Conservation (phyloP, 805 yeast species). For the Kuraishia piskuri region DNA sequence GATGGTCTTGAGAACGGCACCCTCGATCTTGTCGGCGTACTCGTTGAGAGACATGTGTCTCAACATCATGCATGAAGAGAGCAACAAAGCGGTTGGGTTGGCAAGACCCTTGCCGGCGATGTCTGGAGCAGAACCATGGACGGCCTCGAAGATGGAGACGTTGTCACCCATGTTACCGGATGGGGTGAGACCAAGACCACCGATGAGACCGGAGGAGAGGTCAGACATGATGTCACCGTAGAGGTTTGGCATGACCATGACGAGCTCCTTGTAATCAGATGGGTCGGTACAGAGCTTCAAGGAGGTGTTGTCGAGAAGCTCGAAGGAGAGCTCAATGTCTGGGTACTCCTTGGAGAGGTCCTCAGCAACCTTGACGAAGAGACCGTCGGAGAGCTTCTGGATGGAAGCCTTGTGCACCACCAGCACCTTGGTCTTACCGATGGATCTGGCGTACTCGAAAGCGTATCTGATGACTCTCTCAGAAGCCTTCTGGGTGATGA, state of each 20-base stretch:
- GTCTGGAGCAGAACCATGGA: slow-evolving; percentile 99
- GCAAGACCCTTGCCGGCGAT: slow-evolving; percentile 98
- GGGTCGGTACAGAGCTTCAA: slow-evolving; percentile 88
- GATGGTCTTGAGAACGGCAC: slow-evolving; percentile 79
- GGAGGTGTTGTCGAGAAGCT: slow-evolving; percentile 93
- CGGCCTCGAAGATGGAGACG: slow-evolving; percentile 98
- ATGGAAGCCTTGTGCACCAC: slow-evolving; percentile 98
- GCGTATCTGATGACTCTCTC: slow-evolving; percentile 96
- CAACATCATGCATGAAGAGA: slow-evolving; percentile 98
- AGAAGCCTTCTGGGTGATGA: slow-evolving; percentile 93
- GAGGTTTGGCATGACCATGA: slow-evolving; percentile 96
- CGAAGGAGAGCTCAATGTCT: slow-evolving; percentile 73
- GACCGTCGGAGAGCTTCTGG: slow-evolving; percentile 97
- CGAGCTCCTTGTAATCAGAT: slow-evolving; percentile 74
- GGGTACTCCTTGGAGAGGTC: slow-evolving; percentile 90
- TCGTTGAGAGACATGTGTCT: slow-evolving; percentile 90
- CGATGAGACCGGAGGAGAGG: slow-evolving; percentile 93
- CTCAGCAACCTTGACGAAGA: slow-evolving; percentile 86
- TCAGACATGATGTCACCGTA: slow-evolving; percentile 99
- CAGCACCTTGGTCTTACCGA: slow-evolving; percentile 78
- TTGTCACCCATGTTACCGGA: slow-evolving; percentile 99
- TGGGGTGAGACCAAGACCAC: slow-evolving; percentile 98
- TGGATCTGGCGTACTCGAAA: slow-evolving; percentile 88
- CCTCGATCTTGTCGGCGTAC: slow-evolving; percentile 79
- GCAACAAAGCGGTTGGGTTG: slow-evolving; percentile 94